Evolutionary conservation across 2,329 filamentous ascomycete species (phyloP).

Genomic region (Emericellopsis atlantica): DNA sequence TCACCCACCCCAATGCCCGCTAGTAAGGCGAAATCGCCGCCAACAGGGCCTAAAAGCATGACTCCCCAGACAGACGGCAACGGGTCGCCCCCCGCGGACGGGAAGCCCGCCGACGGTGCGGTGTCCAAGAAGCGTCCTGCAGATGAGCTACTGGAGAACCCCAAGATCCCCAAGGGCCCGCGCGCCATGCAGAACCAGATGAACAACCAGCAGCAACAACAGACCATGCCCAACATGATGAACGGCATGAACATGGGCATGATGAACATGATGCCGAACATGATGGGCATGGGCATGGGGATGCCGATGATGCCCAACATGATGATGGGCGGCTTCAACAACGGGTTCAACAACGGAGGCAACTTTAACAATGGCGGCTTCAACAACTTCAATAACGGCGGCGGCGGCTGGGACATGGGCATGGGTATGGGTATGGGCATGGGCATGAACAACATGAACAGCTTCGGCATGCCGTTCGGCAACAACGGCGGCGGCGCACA

Average conservation of each 20-base stretch:
- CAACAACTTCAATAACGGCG: conserved; percentile 15
- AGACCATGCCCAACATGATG: conserved; percentile 30
- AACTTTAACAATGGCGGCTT: conserved; percentile 19
- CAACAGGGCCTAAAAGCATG: conserved; percentile 1
- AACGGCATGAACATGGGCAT: conserved; percentile 23
- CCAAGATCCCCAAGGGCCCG: conserved; percentile 51
- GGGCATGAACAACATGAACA: conserved; percentile 21
- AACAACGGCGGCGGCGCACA: conserved; percentile 7
- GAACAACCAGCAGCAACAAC: conserved; percentile 25
- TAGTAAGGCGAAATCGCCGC: not conserved
- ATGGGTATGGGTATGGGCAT: conserved; percentile 15
- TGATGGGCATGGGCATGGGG: conserved; percentile 11
- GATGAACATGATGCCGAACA: conserved; percentile 16
- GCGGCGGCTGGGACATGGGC: conserved; percentile 18
- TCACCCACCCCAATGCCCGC: conserved; percentile 13
- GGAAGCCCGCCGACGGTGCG: conserved; percentile 9
- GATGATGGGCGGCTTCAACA: conserved; percentile 8
- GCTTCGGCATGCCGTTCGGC: conserved; percentile 9
- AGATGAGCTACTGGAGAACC: conserved; percentile 55
- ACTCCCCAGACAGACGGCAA: not conserved
- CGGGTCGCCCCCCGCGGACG: not conserved
- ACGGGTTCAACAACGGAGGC: conserved; percentile 5
- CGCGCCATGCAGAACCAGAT: conserved; percentile 51
- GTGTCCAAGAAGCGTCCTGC: conserved; percentile 69
- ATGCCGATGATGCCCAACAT: conserved; percentile 17